These are phyloP conservation scores for Nicotiana paniculata DNA, from an alignment of 257 asterid genomes.

Conservation along the genomic window DNA sequence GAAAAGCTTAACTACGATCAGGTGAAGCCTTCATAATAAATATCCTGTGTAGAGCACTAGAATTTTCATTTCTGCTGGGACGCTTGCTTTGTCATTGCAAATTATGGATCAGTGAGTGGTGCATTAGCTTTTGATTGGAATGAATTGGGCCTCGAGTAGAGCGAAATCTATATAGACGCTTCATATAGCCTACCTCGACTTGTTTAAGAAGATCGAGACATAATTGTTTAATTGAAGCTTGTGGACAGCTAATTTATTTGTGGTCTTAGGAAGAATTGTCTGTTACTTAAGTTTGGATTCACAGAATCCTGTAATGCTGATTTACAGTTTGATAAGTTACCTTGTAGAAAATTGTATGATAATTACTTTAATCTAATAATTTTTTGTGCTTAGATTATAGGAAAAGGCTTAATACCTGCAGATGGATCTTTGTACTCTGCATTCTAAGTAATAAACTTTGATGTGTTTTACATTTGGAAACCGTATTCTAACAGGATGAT, in stretches of 20 bases:
- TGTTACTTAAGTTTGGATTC: background rate
- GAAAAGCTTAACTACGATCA: conserved; percentile 14
- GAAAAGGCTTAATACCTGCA: background rate
- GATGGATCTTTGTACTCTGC: background rate
- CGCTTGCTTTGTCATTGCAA: background rate
- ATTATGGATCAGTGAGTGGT: background rate
- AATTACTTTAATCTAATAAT: background rate
- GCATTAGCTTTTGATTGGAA: background rate
- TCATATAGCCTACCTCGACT: background rate
- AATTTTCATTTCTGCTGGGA: background rate
- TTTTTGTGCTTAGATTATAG: background rate
- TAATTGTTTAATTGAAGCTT: background rate
- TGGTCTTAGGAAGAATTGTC: background rate
- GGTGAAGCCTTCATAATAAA: background rate
- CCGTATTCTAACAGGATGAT: background rate
- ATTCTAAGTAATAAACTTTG: background rate
- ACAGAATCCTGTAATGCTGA: background rate
- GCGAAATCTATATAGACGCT: background rate
- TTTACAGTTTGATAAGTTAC: background rate
- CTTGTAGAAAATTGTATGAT: background rate
- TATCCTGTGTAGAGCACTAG: background rate
- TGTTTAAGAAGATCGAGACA: background rate
- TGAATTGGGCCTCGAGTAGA: background rate
- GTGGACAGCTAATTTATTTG: background rate
- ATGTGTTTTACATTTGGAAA: background rate